These are phyloP conservation scores for Apiotrichum sp. DNA, from an alignment of 1,284 basidiomycete genomes.

Conservation along the genomic window DNA sequence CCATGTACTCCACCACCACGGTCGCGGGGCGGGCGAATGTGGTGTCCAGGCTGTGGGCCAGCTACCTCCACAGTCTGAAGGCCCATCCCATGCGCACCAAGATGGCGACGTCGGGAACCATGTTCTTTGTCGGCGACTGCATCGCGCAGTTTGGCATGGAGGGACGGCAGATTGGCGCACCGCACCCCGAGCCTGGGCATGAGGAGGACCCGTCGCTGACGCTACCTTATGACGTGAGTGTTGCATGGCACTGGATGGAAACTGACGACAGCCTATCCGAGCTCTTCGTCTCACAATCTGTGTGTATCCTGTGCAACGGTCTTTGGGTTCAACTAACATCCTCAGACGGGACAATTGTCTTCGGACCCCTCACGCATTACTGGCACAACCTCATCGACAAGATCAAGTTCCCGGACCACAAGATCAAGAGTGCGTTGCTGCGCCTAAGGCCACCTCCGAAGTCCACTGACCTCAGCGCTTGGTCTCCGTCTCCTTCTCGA, in stretches of 20 bases:
- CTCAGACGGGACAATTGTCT: constrained; percentile 13
- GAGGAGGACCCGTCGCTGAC: background rate
- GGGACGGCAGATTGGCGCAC: constrained; percentile 8
- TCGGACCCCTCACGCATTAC: constrained; percentile 17
- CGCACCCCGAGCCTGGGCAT: background rate
- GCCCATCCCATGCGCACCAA: constrained; percentile 15
- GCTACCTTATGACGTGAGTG: background rate
- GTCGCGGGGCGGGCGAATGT: background rate
- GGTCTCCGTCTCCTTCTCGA: constrained; percentile 9
- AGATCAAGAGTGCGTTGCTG: constrained; percentile 9
- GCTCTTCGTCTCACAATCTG: background rate
- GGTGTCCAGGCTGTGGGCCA: background rate
- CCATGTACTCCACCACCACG: background rate
- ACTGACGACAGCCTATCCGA: background rate
- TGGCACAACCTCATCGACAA: constrained; percentile 12
- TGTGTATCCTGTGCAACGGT: background rate
- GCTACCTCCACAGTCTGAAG: constrained; percentile 6
- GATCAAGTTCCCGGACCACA: constrained; percentile 6
- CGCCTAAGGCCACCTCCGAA: too few species aligned
- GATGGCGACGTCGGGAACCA: constrained; percentile 13
- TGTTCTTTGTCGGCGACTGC: constrained; percentile 15
- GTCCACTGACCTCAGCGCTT: constrained; percentile 8
- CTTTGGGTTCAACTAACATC: background rate
- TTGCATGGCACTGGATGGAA: background rate
- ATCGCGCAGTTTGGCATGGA: constrained; percentile 24